These are phyloP conservation scores for Aspergillus spinulosporus DNA, from an alignment of 2,329 filamentous ascomycete species.

Conservation along the genomic window DNA sequence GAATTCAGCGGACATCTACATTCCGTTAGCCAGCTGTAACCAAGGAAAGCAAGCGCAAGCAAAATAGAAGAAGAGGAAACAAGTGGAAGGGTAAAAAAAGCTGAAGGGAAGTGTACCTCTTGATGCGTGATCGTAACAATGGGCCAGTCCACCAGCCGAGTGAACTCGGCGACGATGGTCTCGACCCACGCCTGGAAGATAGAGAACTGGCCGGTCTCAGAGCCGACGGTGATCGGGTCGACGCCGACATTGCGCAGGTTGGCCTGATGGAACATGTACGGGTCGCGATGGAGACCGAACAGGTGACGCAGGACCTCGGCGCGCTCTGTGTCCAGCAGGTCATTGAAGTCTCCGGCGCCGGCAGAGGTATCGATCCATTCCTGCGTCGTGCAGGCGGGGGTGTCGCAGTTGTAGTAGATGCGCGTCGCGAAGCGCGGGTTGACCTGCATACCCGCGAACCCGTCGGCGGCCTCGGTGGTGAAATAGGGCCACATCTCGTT, in stretches of 20 bases:
- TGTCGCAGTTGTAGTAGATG: constrained; percentile 66
- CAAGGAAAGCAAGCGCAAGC: no score
- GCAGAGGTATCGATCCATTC: constrained; percentile 63
- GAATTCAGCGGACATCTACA: constrained; percentile 51
- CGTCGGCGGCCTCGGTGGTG: constrained; percentile 53
- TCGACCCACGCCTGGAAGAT: constrained; percentile 61
- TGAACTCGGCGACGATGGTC: constrained; percentile 55
- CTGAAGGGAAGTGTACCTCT: constrained; percentile 40
- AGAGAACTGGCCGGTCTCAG: constrained; percentile 49
- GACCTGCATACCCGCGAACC: constrained; percentile 57
- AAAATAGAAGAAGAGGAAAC: no score
- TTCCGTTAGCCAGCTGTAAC: neutral
- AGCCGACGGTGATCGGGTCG: constrained; percentile 51
- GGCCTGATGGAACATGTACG: constrained; percentile 66
- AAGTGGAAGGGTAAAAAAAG: no score
- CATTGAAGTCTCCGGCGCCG: constrained; percentile 55
- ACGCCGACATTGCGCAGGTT: constrained; percentile 58
- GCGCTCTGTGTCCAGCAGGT: constrained; percentile 54
- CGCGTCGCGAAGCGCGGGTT: constrained; percentile 62
- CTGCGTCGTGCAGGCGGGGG: constrained; percentile 55
- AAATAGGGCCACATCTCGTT: constrained; percentile 59
- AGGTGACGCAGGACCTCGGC: constrained; percentile 58
- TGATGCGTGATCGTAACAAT: constrained; percentile 58
- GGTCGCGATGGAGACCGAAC: constrained; percentile 56
- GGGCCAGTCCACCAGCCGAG: constrained; percentile 56